Evolutionary conservation across 257 asterid species (phyloP).

Genomic region (Fraxinus excelsior): DNA sequence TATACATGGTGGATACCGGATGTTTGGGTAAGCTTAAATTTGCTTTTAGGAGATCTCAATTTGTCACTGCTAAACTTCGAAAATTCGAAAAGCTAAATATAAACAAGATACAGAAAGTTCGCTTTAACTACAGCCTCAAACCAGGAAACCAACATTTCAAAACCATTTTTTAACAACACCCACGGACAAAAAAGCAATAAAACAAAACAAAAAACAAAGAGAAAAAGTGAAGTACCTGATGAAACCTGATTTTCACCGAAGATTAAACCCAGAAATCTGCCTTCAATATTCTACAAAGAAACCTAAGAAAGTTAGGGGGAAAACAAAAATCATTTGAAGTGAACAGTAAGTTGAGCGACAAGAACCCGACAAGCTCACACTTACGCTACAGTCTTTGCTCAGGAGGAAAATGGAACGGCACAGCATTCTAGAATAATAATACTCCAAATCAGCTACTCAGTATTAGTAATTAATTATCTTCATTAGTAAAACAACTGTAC

Average conservation of each 20-base stretch:
- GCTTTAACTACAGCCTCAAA: neutral
- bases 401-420: slow-evolving; percentile 23
- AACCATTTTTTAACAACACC: neutral
- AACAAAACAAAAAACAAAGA: neutral
- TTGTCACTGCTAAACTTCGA: neutral
- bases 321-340: neutral
- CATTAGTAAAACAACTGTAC: neutral
- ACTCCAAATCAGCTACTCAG: slow-evolving; percentile 13
- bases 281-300: slow-evolving; percentile 14
- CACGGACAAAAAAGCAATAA: slow-evolving; percentile 19
- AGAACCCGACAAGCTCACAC: slow-evolving; percentile 1
- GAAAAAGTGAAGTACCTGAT: slow-evolving; percentile 20
- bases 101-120: slow-evolving; percentile 5
- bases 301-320: neutral
- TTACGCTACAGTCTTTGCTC: neutral
- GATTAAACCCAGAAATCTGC: neutral
- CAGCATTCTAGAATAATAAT: neutral
- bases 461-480: slow-evolving; percentile 9
- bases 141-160: slow-evolving; percentile 23
- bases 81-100: neutral
- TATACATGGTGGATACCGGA: neutral
- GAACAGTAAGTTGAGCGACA: neutral
- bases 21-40: neutral
- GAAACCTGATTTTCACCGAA: neutral
- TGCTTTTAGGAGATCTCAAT: neutral